Evolutionary conservation across 768 basidiomycete genomes (phyloP), one percentile per base, ranked within the genome.

Genomic region (Leccinum uliginosum): DNA sequence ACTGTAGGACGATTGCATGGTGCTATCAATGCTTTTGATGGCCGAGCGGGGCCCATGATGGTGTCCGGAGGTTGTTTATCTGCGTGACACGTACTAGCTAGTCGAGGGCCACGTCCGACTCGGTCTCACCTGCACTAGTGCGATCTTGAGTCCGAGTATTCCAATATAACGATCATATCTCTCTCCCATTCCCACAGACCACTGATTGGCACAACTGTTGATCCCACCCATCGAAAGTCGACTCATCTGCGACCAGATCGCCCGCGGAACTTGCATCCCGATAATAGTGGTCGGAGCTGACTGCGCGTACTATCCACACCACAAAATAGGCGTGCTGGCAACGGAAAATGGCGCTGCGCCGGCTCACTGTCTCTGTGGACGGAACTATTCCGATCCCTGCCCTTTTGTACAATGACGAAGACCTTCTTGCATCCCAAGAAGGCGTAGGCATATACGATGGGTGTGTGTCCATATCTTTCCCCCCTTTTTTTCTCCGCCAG

Each of bases 401-500:
- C 1, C 75, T 91, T 15, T 76, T 94, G 0, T 93, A 91, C 66
- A 78, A 82, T 14, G 91, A 93, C 55, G 96, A 98, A 72, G 83
- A 84, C 46, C 75, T 90, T 29, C 73, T 90, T 2, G 77, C 83
- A 7, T 82, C 80, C 46, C 91, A 93, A 67, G 88, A 92, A 46
- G 76, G 75, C 51, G 86, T 98, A 6, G 95, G 95, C 1, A 85
- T 98, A 54, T 98, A 98, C 66, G 87, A 94, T 62, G 93, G 92
- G 94, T 95, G 70, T 59, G 86, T 74, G 27, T 38, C 57, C 29
- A 40, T 10, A 10, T 40, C 9, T 11, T 38, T 63, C 40, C 56
- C 56, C 15, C 40, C 24, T 45, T 47, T 24, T 53, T 48, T 55
- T 50, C 26, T 40, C 26, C 34, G 34, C 40, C 43, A 51, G 38